Conservation (phyloP, 306 rosid species). For the Castanospermum australe region DNA sequence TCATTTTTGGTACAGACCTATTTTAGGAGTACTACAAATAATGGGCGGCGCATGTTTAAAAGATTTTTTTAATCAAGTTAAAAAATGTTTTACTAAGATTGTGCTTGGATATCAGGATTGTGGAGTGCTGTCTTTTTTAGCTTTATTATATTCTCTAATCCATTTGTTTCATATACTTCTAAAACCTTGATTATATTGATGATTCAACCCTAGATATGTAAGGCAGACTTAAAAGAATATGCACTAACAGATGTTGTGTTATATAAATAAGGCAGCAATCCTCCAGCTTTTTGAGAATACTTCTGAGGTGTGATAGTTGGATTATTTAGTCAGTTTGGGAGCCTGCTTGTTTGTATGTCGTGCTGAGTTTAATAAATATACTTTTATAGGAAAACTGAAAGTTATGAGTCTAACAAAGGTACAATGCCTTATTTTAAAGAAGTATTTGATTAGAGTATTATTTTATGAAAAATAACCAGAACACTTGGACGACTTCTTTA, state of each 20-base stretch:
- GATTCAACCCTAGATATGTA: neutral
- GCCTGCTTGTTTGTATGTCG: neutral
- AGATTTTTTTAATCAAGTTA: neutral
- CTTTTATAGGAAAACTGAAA: no score
- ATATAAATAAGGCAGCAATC: no score
- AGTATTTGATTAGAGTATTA: no score
- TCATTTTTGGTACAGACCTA: constrained; percentile 16
- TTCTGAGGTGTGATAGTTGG: no score
- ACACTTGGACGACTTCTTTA: no score
- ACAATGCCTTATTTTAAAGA: no score
- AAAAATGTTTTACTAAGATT: neutral
- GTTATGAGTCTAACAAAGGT: no score
- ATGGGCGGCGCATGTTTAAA: neutral
- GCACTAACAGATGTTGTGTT: no score
- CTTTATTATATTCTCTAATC: neutral
- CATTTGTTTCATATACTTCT: neutral
- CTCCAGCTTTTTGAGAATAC: no score
- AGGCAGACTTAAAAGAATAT: neutral
- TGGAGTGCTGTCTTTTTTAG: neutral
- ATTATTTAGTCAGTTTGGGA: no score
- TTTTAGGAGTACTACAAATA: neutral
- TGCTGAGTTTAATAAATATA: no score
- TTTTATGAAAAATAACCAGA: no score
- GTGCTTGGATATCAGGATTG: neutral
- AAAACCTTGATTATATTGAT: neutral